A percentile compares a stretch with the other conserved stretches of the same genome.
These are phyloP conservation scores for Aspergillus conjunctus DNA, from an alignment of 495 filamentous ascomycete species.

Conservation along the genomic window DNA sequence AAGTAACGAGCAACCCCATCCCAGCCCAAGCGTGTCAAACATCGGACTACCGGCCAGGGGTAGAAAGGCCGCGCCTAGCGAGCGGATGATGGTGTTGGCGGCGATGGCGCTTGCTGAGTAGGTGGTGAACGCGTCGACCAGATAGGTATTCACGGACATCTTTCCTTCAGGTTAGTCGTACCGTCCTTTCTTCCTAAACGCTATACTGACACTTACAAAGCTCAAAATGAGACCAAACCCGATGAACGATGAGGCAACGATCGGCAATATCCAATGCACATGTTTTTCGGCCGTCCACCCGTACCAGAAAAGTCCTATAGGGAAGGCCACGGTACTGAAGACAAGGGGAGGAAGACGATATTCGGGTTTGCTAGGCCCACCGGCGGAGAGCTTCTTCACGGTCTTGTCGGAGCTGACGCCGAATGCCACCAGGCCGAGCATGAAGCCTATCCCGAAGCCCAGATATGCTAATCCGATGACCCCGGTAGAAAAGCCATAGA, in stretches of 20 bases:
- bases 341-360: conserved; percentile 55
- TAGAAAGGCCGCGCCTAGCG: conserved; percentile 60
- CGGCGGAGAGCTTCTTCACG: too few relatives aligned
- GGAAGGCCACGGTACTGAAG: conserved; percentile 55
- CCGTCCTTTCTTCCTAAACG: too few relatives aligned
- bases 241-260: conserved; percentile 67
- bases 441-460: conserved; percentile 51
- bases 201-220: too few relatives aligned
- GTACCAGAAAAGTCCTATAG: conserved; percentile 69
- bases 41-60: conserved; percentile 50
- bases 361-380: conserved; percentile 28
- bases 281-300: conserved; percentile 61
- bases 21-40: conserved; percentile 44
- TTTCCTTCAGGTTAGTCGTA: too few relatives aligned
- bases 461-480: conserved; percentile 59
- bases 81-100: conserved; percentile 56
- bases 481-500: conserved; percentile 58
- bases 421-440: conserved; percentile 46
- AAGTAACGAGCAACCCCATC: conserved; percentile 51
- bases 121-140: conserved; percentile 67
- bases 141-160: conserved; percentile 62
- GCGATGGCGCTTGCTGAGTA: conserved; percentile 73
- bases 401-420: too few relatives aligned
- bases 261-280: conserved; percentile 67
- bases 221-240: conserved; percentile 58